Percentiles rank a stretch among this genome's conserved stretches.
phyloP scores from a whole-genome alignment of 176 grass and related monocot species.

The Triticum timopheevii region DNA sequence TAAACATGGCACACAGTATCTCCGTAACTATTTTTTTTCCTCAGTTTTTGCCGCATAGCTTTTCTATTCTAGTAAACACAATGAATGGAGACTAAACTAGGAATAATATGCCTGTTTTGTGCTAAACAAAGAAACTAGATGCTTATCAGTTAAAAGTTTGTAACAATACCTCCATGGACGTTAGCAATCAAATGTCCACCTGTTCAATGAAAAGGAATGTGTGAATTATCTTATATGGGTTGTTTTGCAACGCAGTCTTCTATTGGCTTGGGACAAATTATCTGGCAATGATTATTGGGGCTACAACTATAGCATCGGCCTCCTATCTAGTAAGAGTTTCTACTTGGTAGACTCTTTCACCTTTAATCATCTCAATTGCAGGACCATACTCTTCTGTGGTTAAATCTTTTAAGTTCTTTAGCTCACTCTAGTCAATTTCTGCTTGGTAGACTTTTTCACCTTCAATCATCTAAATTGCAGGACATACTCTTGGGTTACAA shows the following conservation, averaged over 20 bases:
- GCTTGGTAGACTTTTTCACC: background rate
- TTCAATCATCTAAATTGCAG: background rate
- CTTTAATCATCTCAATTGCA: background rate
- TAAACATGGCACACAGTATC: background rate
- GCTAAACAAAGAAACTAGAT: background rate
- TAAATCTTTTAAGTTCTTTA: constrained; percentile 12
- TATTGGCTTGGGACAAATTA: constrained; percentile 57
- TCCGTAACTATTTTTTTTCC: background rate
- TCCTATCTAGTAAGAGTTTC: constrained; percentile 72
- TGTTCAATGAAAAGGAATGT: background rate
- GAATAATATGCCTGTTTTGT: background rate
- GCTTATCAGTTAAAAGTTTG: background rate
- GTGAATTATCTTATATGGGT: background rate
- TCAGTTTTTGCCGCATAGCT: background rate
- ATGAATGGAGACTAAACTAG: background rate
- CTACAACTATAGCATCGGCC: constrained; percentile 35
- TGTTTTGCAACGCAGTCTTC: constrained; percentile 51
- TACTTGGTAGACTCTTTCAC: background rate
- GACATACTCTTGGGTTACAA: background rate
- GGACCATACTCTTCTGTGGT: background rate
- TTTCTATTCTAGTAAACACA: background rate
- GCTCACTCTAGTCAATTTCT: constrained; percentile 15
- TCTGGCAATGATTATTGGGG: constrained; percentile 41
- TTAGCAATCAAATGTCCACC: background rate
- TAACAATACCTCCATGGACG: constrained; percentile 6